Evolutionary conservation across 139 green algal genomes (phyloP).

Genomic region (Coelastrella sp.): DNA sequence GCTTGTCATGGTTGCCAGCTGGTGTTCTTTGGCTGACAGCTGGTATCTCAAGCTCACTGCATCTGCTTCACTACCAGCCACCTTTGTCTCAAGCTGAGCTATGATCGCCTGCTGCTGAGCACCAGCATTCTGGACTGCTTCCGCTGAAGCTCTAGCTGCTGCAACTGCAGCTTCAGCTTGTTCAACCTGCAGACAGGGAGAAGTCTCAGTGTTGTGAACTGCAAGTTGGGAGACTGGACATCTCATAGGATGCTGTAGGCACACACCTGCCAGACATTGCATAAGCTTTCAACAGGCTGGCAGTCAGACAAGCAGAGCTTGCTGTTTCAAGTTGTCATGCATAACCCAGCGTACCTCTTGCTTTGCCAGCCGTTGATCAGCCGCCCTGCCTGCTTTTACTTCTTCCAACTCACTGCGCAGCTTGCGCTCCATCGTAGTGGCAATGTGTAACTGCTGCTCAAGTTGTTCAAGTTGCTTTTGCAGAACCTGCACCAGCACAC

Average conservation of each 20-base stretch:
- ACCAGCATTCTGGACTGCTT: slow-evolving; percentile 3
- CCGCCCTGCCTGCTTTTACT: not conserved
- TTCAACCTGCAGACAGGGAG: not conserved
- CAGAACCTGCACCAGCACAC: slow-evolving; percentile 34
- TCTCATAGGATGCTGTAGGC: no score
- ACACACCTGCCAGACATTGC: no score
- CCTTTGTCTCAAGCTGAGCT: slow-evolving; percentile 54
- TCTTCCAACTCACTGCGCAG: slow-evolving; percentile 25
- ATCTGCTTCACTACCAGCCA: slow-evolving; percentile 36
- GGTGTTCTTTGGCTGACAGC: not conserved
- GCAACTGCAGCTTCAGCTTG: not conserved
- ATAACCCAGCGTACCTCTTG: not conserved
- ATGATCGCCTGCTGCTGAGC: slow-evolving; percentile 6
- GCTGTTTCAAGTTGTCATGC: not conserved
- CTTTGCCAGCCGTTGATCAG: slow-evolving; percentile 5
- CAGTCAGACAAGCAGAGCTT: no score
- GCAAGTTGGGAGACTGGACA: no score
- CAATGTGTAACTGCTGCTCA: slow-evolving; percentile 20
- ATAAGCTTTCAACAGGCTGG: no score
- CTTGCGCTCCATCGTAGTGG: slow-evolving; percentile 14
- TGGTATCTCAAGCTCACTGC: not conserved
- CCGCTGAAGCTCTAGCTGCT: slow-evolving; percentile 6
- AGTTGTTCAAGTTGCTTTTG: slow-evolving; percentile 38
- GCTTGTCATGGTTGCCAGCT: slow-evolving; percentile 1
- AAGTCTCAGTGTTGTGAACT: no score